A percentile compares a stretch with the other conserved stretches of the same genome.
Evolutionary conservation across 257 asterid species (phyloP).

Genomic region (Coffea canephora): DNA sequence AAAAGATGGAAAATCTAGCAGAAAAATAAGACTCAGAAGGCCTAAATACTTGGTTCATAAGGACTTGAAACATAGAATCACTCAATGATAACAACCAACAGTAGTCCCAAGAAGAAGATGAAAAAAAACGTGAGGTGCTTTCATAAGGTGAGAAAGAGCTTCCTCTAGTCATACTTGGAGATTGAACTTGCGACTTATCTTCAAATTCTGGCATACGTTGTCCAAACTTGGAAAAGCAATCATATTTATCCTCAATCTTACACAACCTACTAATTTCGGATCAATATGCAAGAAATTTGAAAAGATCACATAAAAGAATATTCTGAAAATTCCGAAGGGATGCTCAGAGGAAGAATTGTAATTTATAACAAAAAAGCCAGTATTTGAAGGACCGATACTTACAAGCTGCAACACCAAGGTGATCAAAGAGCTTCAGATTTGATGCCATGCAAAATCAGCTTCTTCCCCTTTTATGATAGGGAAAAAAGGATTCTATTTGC

Average conservation of each 20-base stretch:
- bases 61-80: neutral
- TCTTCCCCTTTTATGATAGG: neutral
- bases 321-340: too few species aligned
- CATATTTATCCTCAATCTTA: neutral
- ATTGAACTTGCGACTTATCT: neutral
- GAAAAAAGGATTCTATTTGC: neutral
- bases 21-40: neutral
- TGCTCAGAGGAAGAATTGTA: neutral
- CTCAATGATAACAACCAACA: neutral
- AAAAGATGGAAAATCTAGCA: neutral
- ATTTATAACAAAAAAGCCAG: neutral
- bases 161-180: neutral
- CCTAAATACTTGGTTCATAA: neutral
- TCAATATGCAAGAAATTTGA: neutral
- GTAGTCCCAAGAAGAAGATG: neutral
- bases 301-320: neutral
- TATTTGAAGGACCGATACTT: neutral
- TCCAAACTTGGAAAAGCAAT: neutral
- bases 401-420: neutral
- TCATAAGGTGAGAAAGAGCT: neutral
- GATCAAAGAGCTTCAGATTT: neutral
- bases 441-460: neutral
- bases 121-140: neutral
- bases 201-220: neutral
- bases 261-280: neutral